A percentile compares a stretch with the other conserved stretches of the same genome.
Conservation (phyloP, 2,329 filamentous ascomycete genomes). For the Sclerotiophoma versabilis region DNA sequence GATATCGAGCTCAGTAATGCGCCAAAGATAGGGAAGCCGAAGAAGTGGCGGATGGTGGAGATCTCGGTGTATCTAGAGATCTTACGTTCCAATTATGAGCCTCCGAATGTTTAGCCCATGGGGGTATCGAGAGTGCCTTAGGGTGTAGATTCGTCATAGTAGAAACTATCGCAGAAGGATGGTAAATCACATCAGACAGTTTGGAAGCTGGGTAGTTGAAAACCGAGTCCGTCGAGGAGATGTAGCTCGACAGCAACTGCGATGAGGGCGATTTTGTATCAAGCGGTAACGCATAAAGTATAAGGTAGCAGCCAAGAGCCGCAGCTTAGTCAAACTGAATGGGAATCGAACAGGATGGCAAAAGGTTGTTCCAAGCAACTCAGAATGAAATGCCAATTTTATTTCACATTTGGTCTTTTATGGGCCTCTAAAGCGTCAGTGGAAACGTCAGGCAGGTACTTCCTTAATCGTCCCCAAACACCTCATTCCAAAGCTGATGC, state of each 20-base stretch:
- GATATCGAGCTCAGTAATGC: slow-evolving; percentile 25
- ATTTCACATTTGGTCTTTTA: background rate
- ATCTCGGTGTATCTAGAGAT: background rate
- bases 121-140: background rate
- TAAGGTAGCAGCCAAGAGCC: no score
- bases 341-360: no score
- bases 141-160: background rate
- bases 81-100: background rate
- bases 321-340: no score
- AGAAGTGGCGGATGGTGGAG: background rate
- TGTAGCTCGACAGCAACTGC: no score
- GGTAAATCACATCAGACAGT: background rate
- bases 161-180: background rate
- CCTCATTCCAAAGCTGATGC: slow-evolving; percentile 35
- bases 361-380: no score
- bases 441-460: background rate
- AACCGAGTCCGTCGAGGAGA: no score
- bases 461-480: slow-evolving; percentile 29
- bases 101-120: background rate
- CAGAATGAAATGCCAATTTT: background rate
- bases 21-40: background rate
- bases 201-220: no score
- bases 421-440: background rate
- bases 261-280: no score
- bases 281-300: no score